Conservation (phyloP, 306 rosid genomes). For the Amphicarpaea edgeworthii region DNA sequence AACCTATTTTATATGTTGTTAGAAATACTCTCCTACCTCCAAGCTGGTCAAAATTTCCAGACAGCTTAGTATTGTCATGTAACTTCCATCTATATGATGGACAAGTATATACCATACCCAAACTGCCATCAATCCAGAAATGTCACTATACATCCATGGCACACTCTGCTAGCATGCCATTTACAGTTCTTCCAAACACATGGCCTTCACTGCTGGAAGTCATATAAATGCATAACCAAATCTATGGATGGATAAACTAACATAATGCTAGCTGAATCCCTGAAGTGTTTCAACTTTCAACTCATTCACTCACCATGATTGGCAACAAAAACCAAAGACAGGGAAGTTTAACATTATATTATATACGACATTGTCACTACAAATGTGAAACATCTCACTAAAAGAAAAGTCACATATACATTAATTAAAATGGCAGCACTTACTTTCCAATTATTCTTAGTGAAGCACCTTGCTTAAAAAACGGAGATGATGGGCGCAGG, state of each 20-base stretch:
- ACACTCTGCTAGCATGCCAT: neutral
- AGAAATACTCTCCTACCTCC: slow-evolving; percentile 4
- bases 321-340: slow-evolving; percentile 20
- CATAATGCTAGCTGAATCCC: neutral
- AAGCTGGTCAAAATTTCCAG: slow-evolving; percentile 6
- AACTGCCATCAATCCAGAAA: neutral
- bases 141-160: slow-evolving; percentile 10
- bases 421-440: slow-evolving; percentile 31
- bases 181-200: slow-evolving; percentile 2
- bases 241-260: neutral
- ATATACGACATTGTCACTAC: neutral
- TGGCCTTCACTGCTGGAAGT: slow-evolving; percentile 11
- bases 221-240: slow-evolving; percentile 31
- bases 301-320: neutral
- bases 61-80: slow-evolving; percentile 7
- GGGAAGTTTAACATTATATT: slow-evolving; percentile 9
- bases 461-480: slow-evolving; percentile 82
- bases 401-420: neutral
- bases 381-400: neutral
- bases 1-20: neutral
- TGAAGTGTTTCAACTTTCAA: slow-evolving; percentile 13
- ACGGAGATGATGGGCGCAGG: slow-evolving; percentile 66
- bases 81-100: neutral
- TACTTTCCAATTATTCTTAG: slow-evolving; percentile 81
- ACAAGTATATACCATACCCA: slow-evolving; percentile 9